Evolutionary conservation across 1,284 basidiomycete genomes (phyloP).

Genomic region (Ceratobasidium sp.): DNA sequence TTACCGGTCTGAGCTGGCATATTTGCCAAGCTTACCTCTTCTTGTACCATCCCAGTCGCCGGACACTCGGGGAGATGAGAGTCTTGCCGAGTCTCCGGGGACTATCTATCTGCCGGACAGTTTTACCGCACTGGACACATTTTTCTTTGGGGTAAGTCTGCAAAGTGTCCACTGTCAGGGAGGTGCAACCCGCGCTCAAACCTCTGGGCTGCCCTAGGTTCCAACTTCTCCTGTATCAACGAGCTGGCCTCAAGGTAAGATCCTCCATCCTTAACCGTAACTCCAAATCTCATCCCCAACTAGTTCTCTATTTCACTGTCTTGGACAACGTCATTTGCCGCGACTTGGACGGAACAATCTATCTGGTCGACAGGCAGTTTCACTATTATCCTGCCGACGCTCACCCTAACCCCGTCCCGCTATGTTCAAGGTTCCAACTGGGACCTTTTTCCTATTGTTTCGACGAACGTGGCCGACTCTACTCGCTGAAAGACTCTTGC

Average conservation of each 20-base stretch:
- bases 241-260: background rate
- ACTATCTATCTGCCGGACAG: background rate
- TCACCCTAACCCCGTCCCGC: background rate
- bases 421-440: background rate
- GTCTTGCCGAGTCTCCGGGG: background rate
- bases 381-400: background rate
- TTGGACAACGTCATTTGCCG: background rate
- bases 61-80: background rate
- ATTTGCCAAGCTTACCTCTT: background rate
- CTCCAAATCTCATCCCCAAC: background rate
- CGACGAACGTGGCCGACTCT: background rate
- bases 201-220: background rate
- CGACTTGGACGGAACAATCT: background rate
- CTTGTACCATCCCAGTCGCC: background rate
- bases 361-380: background rate
- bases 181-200: background rate
- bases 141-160: too few relatives aligned
- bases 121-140: background rate
- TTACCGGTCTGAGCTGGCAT: background rate
- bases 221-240: background rate
- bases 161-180: too few relatives aligned
- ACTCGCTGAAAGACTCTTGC: background rate
- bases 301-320: background rate
- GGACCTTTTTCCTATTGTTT: background rate
- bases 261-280: background rate